Base-by-base conservation (phyloP, 2,329 filamentous ascomycete genomes). In the Beauveria australis region DNA sequence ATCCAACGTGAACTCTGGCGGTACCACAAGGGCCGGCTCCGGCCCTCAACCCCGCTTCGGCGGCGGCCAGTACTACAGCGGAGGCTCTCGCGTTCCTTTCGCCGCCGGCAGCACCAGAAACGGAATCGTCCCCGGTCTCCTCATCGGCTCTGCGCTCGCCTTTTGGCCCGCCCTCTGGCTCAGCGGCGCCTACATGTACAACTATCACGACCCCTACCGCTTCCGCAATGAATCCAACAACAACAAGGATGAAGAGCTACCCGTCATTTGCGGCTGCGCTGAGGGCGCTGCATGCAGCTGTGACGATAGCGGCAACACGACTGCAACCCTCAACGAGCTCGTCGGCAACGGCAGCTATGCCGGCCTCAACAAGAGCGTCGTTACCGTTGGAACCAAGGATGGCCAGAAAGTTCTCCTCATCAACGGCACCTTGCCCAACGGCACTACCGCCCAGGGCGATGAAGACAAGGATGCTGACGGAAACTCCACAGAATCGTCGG, bases 391-490 rank as follows among this genome's bases (percentile, higher is more conserved):
- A 2, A 61, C 74, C 79, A 58, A 79, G 88, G 63, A 86, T 89
- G 84, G 84, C 54, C 87, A 80, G 1, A 74, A 74, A 63, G 87
- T 83, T 1, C 80, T 94, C 43, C 76, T 89, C 33, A 75, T 93
- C 70, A 91, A 92, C 70, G 90, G 90, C n/a, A 89, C 87, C 0
- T 75, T 93, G 3, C 82, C 86, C 33, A 88, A 89, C 65, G 84
- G 83, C 53, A 89, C 86, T 0, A 86, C 83, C 0, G 78, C 80
- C 0, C 63, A 60, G 58, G 58, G 58, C 10, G 43, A 47, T 0
- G 70, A 70, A 3, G 57, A 65, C 41, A 78, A 76, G 14, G 79
- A 77, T 28, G 74, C 70, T 16, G 77, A 78, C 1, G 70, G 73
- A 55, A 70, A 78, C 8, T 70, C 73, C 53, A 70, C 74, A 44